Conservation (phyloP, 129 eudicot species). For the Dittrichia graveolens region DNA sequence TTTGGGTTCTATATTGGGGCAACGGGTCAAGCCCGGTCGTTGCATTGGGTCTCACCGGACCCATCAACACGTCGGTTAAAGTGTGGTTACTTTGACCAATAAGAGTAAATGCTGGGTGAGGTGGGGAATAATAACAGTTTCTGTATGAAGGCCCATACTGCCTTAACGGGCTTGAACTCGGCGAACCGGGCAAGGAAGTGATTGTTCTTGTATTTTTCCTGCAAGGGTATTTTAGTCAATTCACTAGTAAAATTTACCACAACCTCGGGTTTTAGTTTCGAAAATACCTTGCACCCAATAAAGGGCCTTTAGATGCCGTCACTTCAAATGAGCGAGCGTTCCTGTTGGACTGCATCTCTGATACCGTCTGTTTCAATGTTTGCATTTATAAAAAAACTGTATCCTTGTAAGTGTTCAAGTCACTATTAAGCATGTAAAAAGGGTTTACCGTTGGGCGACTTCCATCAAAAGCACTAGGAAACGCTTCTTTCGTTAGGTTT, state of each 20-base stretch:
- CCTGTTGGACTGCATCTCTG: constrained; percentile 64
- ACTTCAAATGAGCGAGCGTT: constrained; percentile 49
- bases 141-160: constrained; percentile 51
- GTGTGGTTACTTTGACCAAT: constrained; percentile 50
- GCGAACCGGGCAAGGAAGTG: constrained; percentile 89
- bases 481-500: constrained; percentile 60
- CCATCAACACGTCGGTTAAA: constrained; percentile 29
- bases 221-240: constrained; percentile 23
- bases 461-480: constrained; percentile 75
- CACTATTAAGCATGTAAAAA: background rate
- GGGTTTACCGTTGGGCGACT: constrained; percentile 74
- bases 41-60: constrained; percentile 43
- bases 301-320: constrained; percentile 49
- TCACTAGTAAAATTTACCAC: background rate
- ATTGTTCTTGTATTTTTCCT: constrained; percentile 71
- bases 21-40: constrained; percentile 58
- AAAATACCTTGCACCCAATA: constrained; percentile 64
- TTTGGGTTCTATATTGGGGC: constrained; percentile 51
- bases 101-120: constrained; percentile 65
- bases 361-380: constrained; percentile 47
- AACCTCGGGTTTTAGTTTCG: background rate
- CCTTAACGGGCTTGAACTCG: constrained; percentile 72
- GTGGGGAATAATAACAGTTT: constrained; percentile 69
- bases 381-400: constrained; percentile 12
- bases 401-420: background rate